Evolutionary conservation across 1,284 basidiomycete species (phyloP), one percentile per base, ranked within the genome.

Genomic region (Trichosporon sp.): DNA sequence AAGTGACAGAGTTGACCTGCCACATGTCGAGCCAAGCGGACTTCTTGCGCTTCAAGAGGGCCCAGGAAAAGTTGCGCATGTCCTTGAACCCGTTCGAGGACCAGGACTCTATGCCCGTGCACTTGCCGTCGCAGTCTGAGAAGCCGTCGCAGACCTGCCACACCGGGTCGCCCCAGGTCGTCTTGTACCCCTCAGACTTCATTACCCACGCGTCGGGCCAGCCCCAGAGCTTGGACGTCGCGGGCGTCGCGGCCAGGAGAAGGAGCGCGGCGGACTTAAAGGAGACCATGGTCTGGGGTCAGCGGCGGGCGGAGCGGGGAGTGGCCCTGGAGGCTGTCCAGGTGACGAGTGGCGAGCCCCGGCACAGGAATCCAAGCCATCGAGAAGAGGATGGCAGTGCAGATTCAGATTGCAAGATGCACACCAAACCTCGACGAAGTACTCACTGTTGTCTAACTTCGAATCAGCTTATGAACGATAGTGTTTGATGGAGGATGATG

Each of bases 111-210:
- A 54, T 10, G 8, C 51, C 51, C 19, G 19, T 54, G 51, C 51
- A 54, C 19, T 54, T 54, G 7, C 8, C 51, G 19, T 11, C 8
- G 51, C 51, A 54, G 19, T 6, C 10, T n/a, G 6, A n/a, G 51
- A 54, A 54, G 14, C 51, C 51, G n/a, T 54, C 51, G 19, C 51
- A 54, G 19, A 54, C 51, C 11, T 54, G n/a, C 51, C 51, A 54
- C 7, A 54, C 11, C 19, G 51, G 51, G 16, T 19, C 19, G 51
- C 51, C 51, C 51, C 51, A 54, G 14, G 21, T 19, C 4, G 8
- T 2, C 19, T 54, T 54, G 1, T 6, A 10, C 10, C 5, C 8
- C 3, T 21, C 6, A 1, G 51, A 10, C 51, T 21, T 26, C 51
- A 54, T 21, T 1, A 21, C 8, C 19, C 19, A 54, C 7, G 51